These are phyloP conservation scores for Lichtheimia corymbifera DNA, from an alignment of 371 early-diverging fungal genomes.

Conservation along the genomic window DNA sequence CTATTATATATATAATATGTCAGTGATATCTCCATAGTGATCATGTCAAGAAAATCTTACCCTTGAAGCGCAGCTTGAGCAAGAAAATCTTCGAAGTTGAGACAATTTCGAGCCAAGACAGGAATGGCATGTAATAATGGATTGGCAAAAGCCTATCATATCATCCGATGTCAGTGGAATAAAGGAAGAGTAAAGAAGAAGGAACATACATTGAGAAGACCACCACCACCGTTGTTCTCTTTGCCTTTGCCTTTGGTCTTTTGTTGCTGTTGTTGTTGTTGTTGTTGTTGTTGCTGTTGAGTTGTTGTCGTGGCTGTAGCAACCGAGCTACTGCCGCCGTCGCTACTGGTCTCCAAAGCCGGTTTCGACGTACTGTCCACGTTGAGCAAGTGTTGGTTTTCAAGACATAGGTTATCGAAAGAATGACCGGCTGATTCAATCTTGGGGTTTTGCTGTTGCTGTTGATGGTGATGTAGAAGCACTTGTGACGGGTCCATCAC, in stretches of 20 bases:
- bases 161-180: neutral
- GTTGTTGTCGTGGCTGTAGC: too few species aligned
- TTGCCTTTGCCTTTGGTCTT: slow-evolving; percentile 14
- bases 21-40: neutral
- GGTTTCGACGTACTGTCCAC: too few species aligned
- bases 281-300: neutral
- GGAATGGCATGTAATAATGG: slow-evolving; percentile 56
- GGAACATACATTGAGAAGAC: slow-evolving; percentile 26
- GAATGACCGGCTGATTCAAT: neutral
- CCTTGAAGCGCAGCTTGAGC: slow-evolving; percentile 45
- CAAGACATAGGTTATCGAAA: neutral
- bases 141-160: slow-evolving; percentile 41
- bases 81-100: slow-evolving; percentile 50
- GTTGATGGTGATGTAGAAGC: slow-evolving; percentile 1
- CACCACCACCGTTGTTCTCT: slow-evolving; percentile 17
- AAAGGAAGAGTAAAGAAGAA: neutral
- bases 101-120: slow-evolving; percentile 47
- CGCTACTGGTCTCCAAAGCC: too few species aligned
- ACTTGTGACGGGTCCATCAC: too few species aligned
- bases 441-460: neutral
- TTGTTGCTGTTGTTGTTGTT: neutral
- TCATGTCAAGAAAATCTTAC: slow-evolving; percentile 19
- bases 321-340: too few species aligned
- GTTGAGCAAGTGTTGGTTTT: too few species aligned
- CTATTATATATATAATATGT: slow-evolving; percentile 11